phyloP scores from a whole-genome alignment of 1,284 basidiomycete species.

The Baeospora myosura region DNA sequence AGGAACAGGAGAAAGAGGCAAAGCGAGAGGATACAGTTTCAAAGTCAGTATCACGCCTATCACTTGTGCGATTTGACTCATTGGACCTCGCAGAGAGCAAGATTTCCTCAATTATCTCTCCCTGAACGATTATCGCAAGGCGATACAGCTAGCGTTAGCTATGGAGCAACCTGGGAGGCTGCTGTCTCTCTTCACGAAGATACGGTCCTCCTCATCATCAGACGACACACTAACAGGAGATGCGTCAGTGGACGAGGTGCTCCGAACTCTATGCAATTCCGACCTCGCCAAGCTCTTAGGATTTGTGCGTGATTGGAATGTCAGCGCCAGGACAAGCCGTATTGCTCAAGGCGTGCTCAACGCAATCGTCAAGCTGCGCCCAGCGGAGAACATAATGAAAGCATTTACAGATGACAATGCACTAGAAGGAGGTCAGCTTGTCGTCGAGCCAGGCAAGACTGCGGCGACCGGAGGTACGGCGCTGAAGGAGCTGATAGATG shows the following conservation, averaged over 20 bases:
- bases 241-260: conserved; percentile 71
- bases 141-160: conserved; percentile 84
- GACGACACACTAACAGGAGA: conserved; percentile 53
- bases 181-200: conserved; percentile 69
- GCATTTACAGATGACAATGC: conserved; percentile 56
- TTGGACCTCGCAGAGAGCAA: conserved; percentile 66
- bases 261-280: conserved; percentile 60
- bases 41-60: conserved; percentile 50
- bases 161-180: conserved; percentile 93
- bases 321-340: conserved; percentile 77
- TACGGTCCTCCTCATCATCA: conserved; percentile 32
- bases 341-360: conserved; percentile 85
- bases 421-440: conserved; percentile 19
- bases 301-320: conserved; percentile 92
- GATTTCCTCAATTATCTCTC: conserved; percentile 88
- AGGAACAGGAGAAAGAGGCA: conserved; percentile 66
- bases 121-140: conserved; percentile 84
- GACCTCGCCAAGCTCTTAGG: conserved; percentile 80
- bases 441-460: conserved; percentile 3
- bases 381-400: conserved; percentile 66
- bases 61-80: conserved; percentile 3
- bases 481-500: conserved; percentile 75
- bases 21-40: conserved; percentile 67
- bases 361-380: conserved; percentile 71
- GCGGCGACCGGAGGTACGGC: conserved; percentile 28